Evolutionary conservation across 2,329 filamentous ascomycete genomes (phyloP).

Genomic region (Alternaria longipes): DNA sequence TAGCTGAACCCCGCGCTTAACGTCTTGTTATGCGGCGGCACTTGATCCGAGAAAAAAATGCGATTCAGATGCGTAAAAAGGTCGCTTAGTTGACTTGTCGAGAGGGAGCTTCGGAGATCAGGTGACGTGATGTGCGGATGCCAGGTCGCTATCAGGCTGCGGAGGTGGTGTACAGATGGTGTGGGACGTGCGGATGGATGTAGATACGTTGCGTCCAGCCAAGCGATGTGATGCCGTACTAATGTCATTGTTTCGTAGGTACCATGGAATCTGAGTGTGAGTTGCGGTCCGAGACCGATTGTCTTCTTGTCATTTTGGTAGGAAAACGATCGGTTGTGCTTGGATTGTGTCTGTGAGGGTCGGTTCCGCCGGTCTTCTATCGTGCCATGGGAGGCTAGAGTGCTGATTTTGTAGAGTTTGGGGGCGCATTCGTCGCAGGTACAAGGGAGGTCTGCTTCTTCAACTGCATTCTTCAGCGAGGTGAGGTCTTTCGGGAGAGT

Average conservation of each 20-base stretch:
- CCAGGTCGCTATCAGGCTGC: constrained; percentile 18
- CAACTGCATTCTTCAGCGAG: constrained; percentile 11
- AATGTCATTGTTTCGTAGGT: constrained; percentile 28
- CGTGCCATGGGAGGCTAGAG: constrained; percentile 17
- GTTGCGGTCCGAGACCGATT: background rate
- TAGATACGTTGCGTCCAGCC: constrained; percentile 24
- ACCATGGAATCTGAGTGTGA: constrained; percentile 20
- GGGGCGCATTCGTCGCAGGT: constrained; percentile 27
- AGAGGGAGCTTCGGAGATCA: constrained; percentile 19
- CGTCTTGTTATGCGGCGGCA: constrained; percentile 13
- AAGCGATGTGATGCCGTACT: constrained; percentile 25
- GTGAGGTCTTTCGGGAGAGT: constrained; percentile 3
- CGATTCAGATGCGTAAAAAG: constrained; percentile 22
- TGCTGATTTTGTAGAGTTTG: constrained; percentile 20
- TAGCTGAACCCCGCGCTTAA: constrained; percentile 22
- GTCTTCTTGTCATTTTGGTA: background rate
- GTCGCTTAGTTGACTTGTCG: constrained; percentile 12
- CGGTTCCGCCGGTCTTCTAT: constrained; percentile 8
- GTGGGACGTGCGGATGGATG: constrained; percentile 4
- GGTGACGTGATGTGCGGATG: constrained; percentile 13
- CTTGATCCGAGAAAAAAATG: constrained; percentile 21
- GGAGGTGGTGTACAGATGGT: constrained; percentile 12
- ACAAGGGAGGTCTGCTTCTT: constrained; percentile 14
- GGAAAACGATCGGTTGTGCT: background rate
- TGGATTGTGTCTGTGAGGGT: background rate